Base-by-base conservation (phyloP, 73 alveolate genomes). In the Paramecium pentaurelia region DNA sequence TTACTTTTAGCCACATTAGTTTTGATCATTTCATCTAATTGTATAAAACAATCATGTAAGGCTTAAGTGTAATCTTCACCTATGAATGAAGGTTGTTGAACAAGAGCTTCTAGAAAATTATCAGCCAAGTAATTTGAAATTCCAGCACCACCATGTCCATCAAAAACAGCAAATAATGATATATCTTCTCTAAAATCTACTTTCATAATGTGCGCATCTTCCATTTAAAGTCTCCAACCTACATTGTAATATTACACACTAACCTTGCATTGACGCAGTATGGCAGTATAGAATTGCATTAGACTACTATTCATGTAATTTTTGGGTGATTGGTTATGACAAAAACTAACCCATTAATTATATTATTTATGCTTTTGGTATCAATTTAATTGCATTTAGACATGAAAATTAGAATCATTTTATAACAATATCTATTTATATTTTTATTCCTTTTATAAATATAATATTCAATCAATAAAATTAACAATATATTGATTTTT, bases 121-220 rank as follows among this genome's bases (percentile, higher is more conserved):
- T 22, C 14, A 3, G 47, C 28, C 44, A 86, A 27, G 60, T 36
- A 86, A 30, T 86, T 70, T 51, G 87, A 38, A 27, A 86, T 86
- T 25, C 44, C 71, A 44, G 54, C 60, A 36, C 93, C 93, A 44
- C 93, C 93, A 58, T 86, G 93, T 4, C 93, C 93, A 70, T 86
- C 93, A 30, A 86, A 86, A 3, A 86, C 93, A 36, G 73, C 93
- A 86, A 86, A 86, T 22, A 49, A 47, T 10, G 47, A 44, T 10
- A 80, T 42, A 44, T 80, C 47, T 27, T 80, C 77, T 30, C 49
- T 42, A 64, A 80, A 32, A 27, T 80, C 75, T 45, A 45, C 77
- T 25, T 32, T 32, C 34, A 47, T 47, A 37, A 73, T 36, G 27
- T 80, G 91, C 1, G 91, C 91, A 80, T 80, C 91, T 47, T 80